Percentiles rank a stretch among this genome's conserved stretches.
Conservation (phyloP, 148 eudicot genomes). For the Euryodendron excelsum region DNA sequence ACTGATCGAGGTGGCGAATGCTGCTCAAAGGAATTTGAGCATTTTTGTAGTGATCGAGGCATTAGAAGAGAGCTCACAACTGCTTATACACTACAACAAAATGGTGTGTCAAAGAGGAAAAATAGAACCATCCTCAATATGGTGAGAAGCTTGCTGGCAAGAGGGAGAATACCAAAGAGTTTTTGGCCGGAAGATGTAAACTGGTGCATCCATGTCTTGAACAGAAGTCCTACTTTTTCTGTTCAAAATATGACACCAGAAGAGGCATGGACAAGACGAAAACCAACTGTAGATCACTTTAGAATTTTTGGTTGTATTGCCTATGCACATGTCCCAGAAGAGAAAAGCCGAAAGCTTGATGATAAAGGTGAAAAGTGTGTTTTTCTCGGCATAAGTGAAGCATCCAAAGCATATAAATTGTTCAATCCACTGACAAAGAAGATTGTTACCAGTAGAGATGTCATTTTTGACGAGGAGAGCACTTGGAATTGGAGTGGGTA, state of each 20-base stretch:
- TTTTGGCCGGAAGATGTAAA: background rate
- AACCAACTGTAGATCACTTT: too few relatives aligned
- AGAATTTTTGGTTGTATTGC: background rate
- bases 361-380: background rate
- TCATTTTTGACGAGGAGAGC: background rate
- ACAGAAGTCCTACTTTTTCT: background rate
- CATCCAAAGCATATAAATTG: background rate
- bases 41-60: background rate
- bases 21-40: background rate
- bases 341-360: background rate
- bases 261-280: too few relatives aligned
- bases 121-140: background rate
- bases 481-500: background rate
- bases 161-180: background rate
- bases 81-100: conserved; percentile 1
- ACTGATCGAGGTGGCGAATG: background rate
- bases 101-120: background rate
- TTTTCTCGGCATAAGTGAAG: background rate
- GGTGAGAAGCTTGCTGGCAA: background rate
- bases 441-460: background rate
- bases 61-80: background rate
- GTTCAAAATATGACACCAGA: too few relatives aligned
- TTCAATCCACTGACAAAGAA: background rate
- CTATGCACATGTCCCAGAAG: background rate
- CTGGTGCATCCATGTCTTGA: background rate